These are phyloP conservation scores for Pseudohalonectria lignicola DNA, from an alignment of 2,329 filamentous ascomycete genomes.

Conservation along the genomic window DNA sequence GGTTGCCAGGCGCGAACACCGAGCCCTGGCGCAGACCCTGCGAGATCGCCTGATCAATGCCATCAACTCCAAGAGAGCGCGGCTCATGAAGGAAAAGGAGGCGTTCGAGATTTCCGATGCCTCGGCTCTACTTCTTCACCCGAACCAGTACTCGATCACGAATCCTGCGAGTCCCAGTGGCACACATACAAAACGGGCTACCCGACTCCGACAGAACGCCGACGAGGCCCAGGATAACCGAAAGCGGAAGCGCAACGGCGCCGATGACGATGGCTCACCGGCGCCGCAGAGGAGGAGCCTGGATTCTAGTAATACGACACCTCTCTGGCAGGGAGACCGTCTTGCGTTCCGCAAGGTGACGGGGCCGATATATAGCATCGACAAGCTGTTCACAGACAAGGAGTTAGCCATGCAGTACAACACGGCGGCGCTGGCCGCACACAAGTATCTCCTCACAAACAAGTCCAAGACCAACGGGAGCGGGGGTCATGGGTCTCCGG, in stretches of 20 bases:
- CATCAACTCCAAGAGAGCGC: conserved; percentile 52
- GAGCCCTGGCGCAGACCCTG: conserved; percentile 46
- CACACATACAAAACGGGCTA: conserved; percentile 51
- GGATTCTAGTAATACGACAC: conserved; percentile 46
- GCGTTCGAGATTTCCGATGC: conserved; percentile 57
- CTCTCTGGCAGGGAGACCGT: conserved; percentile 52
- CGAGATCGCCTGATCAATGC: conserved; percentile 58
- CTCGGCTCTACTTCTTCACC: conserved; percentile 53
- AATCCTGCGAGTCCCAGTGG: conserved; percentile 55
- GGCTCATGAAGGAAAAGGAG: conserved; percentile 55
- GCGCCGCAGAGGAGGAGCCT: conserved; percentile 43
- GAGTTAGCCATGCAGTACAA: conserved; percentile 58
- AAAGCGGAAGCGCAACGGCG: conserved; percentile 50
- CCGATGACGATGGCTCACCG: conserved; percentile 53
- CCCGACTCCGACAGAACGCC: conserved; percentile 47
- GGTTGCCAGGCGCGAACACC: conserved; percentile 51
- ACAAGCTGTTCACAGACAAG: conserved; percentile 62
- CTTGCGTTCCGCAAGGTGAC: conserved; percentile 43
- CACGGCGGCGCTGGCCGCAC: conserved; percentile 47
- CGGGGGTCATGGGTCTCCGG: conserved; percentile 30
- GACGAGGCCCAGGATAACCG: conserved; percentile 49
- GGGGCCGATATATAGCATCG: conserved; percentile 52
- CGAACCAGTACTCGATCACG: conserved; percentile 55
- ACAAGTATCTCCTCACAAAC: conserved; percentile 50
- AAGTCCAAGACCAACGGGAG: conserved; percentile 31